Evolutionary conservation across 108 stramenopile genomes (phyloP).

Genomic region (Parmales sp.): DNA sequence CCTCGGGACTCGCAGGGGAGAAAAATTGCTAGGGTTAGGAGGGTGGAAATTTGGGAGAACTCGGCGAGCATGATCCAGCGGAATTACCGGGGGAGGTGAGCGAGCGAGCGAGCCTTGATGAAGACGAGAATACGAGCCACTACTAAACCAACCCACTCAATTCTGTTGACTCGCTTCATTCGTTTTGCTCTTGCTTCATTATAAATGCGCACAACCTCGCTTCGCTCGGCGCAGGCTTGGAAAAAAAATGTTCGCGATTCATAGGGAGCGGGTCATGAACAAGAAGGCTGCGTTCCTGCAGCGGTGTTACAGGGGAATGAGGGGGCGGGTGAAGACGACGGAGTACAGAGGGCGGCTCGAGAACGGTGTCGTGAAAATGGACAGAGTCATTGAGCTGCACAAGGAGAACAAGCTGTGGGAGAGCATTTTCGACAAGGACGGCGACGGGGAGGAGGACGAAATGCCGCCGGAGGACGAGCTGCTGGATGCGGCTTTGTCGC

Average conservation of each 20-base stretch:
- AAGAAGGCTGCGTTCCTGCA: background rate
- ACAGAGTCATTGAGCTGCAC: background rate
- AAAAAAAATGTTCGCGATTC: background rate
- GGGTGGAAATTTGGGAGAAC: background rate
- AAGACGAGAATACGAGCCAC: too few relatives aligned
- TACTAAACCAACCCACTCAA: too few relatives aligned
- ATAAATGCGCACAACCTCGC: too few relatives aligned
- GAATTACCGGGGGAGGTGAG: conserved; percentile 6
- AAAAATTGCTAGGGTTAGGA: background rate
- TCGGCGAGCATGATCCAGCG: background rate
- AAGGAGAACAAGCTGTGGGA: background rate
- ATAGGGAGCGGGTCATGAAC: background rate
- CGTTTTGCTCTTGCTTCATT: too few relatives aligned
- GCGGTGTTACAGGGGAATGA: conserved; percentile 2
- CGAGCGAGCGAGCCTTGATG: background rate
- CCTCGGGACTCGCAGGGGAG: too few relatives aligned
- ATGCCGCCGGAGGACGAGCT: conserved; percentile 1
- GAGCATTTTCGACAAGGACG: conserved; percentile 10
- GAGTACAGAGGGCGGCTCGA: background rate
- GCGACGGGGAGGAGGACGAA: conserved; percentile 6
- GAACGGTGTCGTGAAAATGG: background rate
- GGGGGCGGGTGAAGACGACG: background rate
- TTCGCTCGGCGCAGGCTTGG: background rate
- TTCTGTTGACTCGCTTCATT: too few relatives aligned
- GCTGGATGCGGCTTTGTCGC: background rate